A percentile compares a stretch with the other conserved stretches of the same genome.
Conservation (phyloP, 2,329 filamentous ascomycete genomes). For the Zymoseptoria ardabiliae region DNA sequence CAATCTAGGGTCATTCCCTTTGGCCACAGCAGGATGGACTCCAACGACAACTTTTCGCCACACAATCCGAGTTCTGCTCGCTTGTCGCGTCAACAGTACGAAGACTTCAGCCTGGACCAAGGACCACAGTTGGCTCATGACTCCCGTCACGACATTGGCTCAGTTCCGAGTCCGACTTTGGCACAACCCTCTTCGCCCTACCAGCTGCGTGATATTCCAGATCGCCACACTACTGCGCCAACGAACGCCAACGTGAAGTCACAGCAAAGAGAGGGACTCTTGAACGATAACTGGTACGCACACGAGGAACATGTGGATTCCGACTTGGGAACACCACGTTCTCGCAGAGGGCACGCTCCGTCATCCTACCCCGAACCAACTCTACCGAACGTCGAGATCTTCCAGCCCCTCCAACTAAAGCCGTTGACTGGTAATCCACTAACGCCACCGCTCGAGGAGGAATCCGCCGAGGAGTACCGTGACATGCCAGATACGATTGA, state of each 20-base stretch:
- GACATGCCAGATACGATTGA: conserved; percentile 10
- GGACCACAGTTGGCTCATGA: conserved; percentile 30
- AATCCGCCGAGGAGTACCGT: conserved; percentile 9
- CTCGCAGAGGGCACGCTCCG: background rate
- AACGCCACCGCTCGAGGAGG: conserved; percentile 28
- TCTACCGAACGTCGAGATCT: conserved; percentile 15
- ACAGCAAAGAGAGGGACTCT: conserved; percentile 31
- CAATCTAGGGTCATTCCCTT: conserved; percentile 60
- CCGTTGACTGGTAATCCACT: conserved; percentile 44
- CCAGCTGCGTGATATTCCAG: conserved; percentile 5
- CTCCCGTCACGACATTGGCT: conserved; percentile 31
- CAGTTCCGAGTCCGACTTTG: background rate
- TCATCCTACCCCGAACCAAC: conserved; percentile 9
- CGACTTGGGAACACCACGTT: conserved; percentile 21
- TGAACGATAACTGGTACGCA: conserved; percentile 44
- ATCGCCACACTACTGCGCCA: conserved; percentile 13
- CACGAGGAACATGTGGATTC: conserved; percentile 22
- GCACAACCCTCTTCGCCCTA: background rate
- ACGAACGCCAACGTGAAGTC: conserved; percentile 14
- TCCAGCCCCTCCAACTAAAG: conserved; percentile 19
- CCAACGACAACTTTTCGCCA: conserved; percentile 50
- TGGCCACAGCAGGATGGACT: conserved; percentile 65
- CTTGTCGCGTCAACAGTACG: conserved; percentile 48
- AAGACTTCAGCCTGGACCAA: conserved; percentile 26
- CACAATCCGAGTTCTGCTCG: conserved; percentile 45